Base-by-base conservation (phyloP, 1,139 yeast species). In the Kodamaea ohmeri region DNA sequence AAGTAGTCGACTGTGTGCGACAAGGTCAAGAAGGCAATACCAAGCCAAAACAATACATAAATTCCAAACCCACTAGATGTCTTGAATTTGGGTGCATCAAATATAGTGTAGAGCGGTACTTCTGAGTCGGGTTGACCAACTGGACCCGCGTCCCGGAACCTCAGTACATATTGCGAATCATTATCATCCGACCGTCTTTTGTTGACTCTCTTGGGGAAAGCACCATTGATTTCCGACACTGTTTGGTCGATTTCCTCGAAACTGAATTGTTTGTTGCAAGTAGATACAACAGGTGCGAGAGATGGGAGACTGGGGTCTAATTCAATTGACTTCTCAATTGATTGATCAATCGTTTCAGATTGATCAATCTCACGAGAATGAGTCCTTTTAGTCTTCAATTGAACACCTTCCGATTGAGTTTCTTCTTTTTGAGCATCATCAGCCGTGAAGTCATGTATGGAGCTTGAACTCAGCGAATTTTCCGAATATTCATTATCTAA, bases 41-140 rank as follows among this genome's bases (percentile, higher is more conserved):
- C 73, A 40, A 83, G 60, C 94, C 94, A 84, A 45, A 80, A 76
- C 38, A 83, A 67, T 9, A 83, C 76, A 51, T 76, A 84, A 31
- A 83, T 64, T 1, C 92, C 94, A 46, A 72, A 76, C 53, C 79
- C 83, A 37, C 68, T 66, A 4, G 78, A 65, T 1, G 57, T 43
- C 39, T 62, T 59, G 45, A 71, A 65, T 16, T 50, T 47, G 2
- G 53, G 64, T 24, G 69, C 61, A 50, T 79, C 85, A 42, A 79
- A 65, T 4, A 79, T 73, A 4, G 81, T 70, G 4, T 73, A 60
- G 9, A 71, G 55, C 2, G 34, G 32, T 22, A n/a, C 19, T 8
- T 15, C 16, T 3, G 34, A 8, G 25, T 36, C 38, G 3, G 32
- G 27, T 11, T 57, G 53, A 26, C 65, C 62, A 33, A 55, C 51